Evolutionary conservation across 306 rosid genomes (phyloP).

Genomic region (Quercus dentata): DNA sequence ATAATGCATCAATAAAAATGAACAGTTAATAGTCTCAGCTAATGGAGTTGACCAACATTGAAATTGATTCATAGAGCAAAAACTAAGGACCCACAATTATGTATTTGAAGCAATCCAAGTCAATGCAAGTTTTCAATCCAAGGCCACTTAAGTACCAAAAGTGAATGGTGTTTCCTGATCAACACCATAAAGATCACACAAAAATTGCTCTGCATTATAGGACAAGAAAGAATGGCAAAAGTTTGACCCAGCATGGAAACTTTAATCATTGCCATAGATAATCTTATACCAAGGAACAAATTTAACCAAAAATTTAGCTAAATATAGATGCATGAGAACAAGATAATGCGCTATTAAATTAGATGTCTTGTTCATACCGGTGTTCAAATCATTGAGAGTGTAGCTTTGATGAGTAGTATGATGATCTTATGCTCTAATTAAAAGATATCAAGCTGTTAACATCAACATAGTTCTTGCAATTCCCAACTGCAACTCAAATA

Average conservation of each 20-base stretch:
- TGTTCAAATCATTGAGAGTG: slow-evolving; percentile 23
- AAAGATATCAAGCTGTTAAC: slow-evolving; percentile 9
- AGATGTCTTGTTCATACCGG: neutral
- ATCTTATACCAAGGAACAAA: neutral
- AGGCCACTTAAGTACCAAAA: slow-evolving; percentile 27
- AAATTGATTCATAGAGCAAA: slow-evolving; percentile 22
- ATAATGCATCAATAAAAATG: slow-evolving; percentile 27
- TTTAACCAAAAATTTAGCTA: neutral
- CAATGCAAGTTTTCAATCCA: slow-evolving; percentile 43
- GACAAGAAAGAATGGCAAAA: slow-evolving; percentile 15
- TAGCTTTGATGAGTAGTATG: slow-evolving; percentile 34
- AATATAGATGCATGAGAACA: neutral
- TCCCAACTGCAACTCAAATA: slow-evolving; percentile 17
- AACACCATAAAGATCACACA: slow-evolving; percentile 22
- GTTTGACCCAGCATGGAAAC: slow-evolving; percentile 16
- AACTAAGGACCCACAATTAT: slow-evolving; percentile 28
- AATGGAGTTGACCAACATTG: slow-evolving; percentile 47
- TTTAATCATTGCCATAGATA: slow-evolving; percentile 40
- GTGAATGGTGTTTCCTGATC: slow-evolving; percentile 32
- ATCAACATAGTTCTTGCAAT: slow-evolving; percentile 8
- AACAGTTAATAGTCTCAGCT: slow-evolving; percentile 22
- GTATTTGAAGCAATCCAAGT: slow-evolving; percentile 38
- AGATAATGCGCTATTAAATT: neutral
- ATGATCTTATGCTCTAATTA: slow-evolving; percentile 22
- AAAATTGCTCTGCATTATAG: slow-evolving; percentile 17